Conservation (phyloP, 805 yeast genomes). For the Candida rishiriensis region DNA sequence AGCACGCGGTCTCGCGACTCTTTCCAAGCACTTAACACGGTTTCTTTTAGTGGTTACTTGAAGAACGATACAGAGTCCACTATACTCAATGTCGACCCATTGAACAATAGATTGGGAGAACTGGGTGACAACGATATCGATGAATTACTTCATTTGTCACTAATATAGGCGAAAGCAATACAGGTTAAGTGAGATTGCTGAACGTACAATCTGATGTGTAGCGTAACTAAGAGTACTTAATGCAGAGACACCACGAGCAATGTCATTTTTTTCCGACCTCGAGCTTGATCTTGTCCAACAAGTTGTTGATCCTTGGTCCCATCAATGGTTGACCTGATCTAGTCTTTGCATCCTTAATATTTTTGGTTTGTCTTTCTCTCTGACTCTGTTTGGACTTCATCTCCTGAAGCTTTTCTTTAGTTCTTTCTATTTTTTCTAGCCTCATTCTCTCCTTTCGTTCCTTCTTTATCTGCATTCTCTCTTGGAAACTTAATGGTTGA, state of each 20-base stretch:
- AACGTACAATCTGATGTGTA: neutral
- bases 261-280: slow-evolving; percentile 26
- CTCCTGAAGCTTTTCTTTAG: slow-evolving; percentile 26
- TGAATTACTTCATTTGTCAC: slow-evolving; percentile 7
- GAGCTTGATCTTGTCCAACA: slow-evolving; percentile 69
- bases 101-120: slow-evolving; percentile 9
- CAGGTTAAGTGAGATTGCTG: neutral
- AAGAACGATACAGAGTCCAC: slow-evolving; percentile 1
- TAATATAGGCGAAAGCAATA: slow-evolving; percentile 3
- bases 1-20: no score
- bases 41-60: no score
- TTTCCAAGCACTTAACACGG: no score
- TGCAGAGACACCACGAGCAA: neutral
- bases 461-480: slow-evolving; percentile 40
- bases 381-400: slow-evolving; percentile 38
- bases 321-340: slow-evolving; percentile 80
- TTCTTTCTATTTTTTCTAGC: slow-evolving; percentile 37
- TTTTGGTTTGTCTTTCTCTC: slow-evolving; percentile 39
- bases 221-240: neutral
- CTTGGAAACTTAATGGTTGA: slow-evolving; percentile 37
- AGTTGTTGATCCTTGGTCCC: slow-evolving; percentile 80
- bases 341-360: slow-evolving; percentile 49
- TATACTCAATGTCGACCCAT: slow-evolving; percentile 15
- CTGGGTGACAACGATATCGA: slow-evolving; percentile 11
- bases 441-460: slow-evolving; percentile 41